Base-by-base conservation (phyloP, 192 early-diverging fungal species). In the Backusella australiensis region DNA sequence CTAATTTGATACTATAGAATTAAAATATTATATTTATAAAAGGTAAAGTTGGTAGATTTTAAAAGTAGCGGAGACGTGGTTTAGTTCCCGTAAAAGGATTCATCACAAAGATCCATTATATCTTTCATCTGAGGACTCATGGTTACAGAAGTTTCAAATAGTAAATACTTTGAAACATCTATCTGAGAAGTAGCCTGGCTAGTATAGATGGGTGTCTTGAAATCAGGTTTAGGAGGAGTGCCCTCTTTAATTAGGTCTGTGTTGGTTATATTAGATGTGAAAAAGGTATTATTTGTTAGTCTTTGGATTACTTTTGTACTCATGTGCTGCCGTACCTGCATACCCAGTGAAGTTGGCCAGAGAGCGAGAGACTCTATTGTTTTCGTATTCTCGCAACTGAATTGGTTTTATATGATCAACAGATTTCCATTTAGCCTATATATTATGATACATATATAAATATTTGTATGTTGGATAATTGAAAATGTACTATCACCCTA, bases 41-140 rank as follows among this genome's bases (percentile, higher is more conserved):
- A 63, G 29, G 8, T 26, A 63, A 39, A 63, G 11, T 3, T 23
- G 26, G 23, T 63, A 63, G 4, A 12, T 29, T 63, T 29, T 63
- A 23, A 63, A 29, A 29, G 9, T 29, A 63, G 3, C 21, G 3
- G 8, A 29, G 23, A 26, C 12, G 23, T n/a, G n/a, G 7, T 26
- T 26, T 63, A 63, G 56, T 29, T 63, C n/a, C 56, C 56, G 26
- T 63, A 63, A 29, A 63, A 63, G 26, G 26, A 63, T 11, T 26
- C 56, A 63, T 63, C 56, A 26, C 56, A 63, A 63, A 63, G 56
- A 4, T 26, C 56, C 56, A 63, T 63, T 23, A 63, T 63, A 63
- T 63, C 56, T 23, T 63, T 63, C 23, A 63, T 3, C 8, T 63
- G 56, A 14, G 56, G 23, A 26, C 56, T 63, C 56, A 63, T 63